Base-by-base conservation (phyloP, 1,284 basidiomycete species). In the Boletus coffeatus region DNA sequence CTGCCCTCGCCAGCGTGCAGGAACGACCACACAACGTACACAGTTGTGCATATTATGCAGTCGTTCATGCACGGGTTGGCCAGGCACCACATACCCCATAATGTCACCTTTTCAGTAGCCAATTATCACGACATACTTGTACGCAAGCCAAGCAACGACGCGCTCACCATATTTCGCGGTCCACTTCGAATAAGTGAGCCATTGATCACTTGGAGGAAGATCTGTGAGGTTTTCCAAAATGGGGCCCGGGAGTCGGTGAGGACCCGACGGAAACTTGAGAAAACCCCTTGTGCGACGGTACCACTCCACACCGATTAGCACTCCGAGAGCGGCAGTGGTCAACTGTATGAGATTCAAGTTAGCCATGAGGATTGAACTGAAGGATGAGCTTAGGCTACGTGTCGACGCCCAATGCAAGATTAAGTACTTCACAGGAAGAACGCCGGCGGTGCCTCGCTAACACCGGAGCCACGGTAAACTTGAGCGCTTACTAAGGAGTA, bases 261-360 rank as follows among this genome's bases (percentile, higher is more conserved):
- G 61, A n/a, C 61, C 61, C 2, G 59, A 59, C 3, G 61, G 61
- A n/a, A 62, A 61, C 34, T 61, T 62, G 59, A n/a, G 52, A 16
- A 39, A 48, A 56, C 34, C 36, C 16, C n/a, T 56, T 39, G n/a
- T 41, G 39, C 41, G 59, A 39, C 61, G 61, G 25, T 62, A 62
- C 61, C 61, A 62, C 18, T 29, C 41, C 25, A 36, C 34, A 16
- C 9, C 14, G 6, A 61, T 11, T 5, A 62, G 41, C 4, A 48
- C 13, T 6, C 41, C 52, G 5, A 62, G 41, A 29, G 60, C 41
- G n/a, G 18, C 39, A 34, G 4, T n/a, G 13, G 41, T 29, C 5
- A 62, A 16, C 8, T 48, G 52, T 36, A 36, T 21, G 53, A 62
- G 32, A 14, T 46, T 46, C 43, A 46, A 18, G 10, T 32, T 21